Conservation (phyloP, 2,329 filamentous ascomycete species). For the Botrytis elliptica region DNA sequence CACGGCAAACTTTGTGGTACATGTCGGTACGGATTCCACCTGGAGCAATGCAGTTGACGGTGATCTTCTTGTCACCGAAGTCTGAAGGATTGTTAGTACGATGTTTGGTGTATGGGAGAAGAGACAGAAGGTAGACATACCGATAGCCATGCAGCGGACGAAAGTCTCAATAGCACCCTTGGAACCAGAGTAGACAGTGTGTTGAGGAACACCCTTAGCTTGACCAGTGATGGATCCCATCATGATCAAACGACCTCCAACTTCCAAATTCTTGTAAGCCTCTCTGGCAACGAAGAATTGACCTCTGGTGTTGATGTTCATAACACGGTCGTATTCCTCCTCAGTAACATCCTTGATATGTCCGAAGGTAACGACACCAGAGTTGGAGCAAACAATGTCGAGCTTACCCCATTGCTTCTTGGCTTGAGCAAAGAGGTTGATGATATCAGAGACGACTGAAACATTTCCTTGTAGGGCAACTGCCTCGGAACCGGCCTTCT, state of each 20-base stretch:
- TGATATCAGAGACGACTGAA: slow-evolving; percentile 44
- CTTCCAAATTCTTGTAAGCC: slow-evolving; percentile 67
- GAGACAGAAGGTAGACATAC: slow-evolving; percentile 42
- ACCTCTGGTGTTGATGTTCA: slow-evolving; percentile 63
- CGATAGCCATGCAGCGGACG: slow-evolving; percentile 70
- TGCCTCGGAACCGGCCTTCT: slow-evolving; percentile 50
- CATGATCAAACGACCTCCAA: slow-evolving; percentile 70
- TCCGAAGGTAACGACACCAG: slow-evolving; percentile 54
- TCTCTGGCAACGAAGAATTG: slow-evolving; percentile 78
- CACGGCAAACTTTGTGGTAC: slow-evolving; percentile 65
- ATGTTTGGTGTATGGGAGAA: slow-evolving; percentile 45
- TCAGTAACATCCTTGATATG: slow-evolving; percentile 36
- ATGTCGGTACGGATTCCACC: slow-evolving; percentile 67
- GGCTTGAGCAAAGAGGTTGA: slow-evolving; percentile 34
- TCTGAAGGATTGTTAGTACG: slow-evolving; percentile 59
- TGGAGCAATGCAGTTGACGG: slow-evolving; percentile 66
- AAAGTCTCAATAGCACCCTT: slow-evolving; percentile 78
- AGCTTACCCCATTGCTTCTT: slow-evolving; percentile 37
- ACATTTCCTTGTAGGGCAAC: slow-evolving; percentile 61
- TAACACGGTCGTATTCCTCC: slow-evolving; percentile 47
- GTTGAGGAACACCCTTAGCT: slow-evolving; percentile 66
- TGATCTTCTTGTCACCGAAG: slow-evolving; percentile 62
- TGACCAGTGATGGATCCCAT: slow-evolving; percentile 70
- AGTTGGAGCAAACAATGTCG: slow-evolving; percentile 39
- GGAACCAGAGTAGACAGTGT: slow-evolving; percentile 71